Evolutionary conservation across 1,284 basidiomycete species (phyloP).

Genomic region (Malassezia slooffiae): DNA sequence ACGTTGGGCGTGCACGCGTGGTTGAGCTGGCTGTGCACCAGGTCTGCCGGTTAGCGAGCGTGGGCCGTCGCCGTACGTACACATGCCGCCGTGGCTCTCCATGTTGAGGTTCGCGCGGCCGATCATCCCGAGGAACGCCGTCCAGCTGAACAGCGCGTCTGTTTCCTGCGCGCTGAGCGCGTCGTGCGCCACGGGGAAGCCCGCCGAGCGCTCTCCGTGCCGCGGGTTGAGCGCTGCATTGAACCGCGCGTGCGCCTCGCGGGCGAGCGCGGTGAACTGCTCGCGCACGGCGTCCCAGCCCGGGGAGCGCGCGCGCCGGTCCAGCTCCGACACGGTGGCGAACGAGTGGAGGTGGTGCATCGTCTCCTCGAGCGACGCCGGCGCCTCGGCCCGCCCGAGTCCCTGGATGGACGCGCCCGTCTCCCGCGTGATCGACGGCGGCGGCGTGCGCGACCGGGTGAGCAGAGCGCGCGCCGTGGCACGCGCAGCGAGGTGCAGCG

Average conservation of each 20-base stretch:
- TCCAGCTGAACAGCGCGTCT: conserved; percentile 60
- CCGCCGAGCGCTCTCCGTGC: conserved; percentile 47
- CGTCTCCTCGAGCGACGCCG: conserved; percentile 5
- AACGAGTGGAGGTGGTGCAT: conserved; percentile 23
- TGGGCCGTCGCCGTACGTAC: conserved; percentile 6
- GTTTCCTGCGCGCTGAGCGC: conserved; percentile 52
- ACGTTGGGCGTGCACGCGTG: conserved; percentile 69
- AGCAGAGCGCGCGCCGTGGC: conserved; percentile 58
- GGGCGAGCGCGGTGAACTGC: conserved; percentile 18
- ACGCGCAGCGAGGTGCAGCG: conserved; percentile 60
- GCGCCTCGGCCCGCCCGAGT: conserved; percentile 1
- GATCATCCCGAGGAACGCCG: conserved; percentile 61
- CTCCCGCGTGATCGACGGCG: conserved; percentile 42
- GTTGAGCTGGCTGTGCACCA: conserved; percentile 74
- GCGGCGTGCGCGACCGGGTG: conserved; percentile 48
- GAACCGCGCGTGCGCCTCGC: conserved; percentile 16
- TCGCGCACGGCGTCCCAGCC: conserved; percentile 28
- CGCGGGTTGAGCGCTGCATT: conserved; percentile 26
- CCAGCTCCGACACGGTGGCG: conserved; percentile 34
- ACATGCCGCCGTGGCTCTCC: conserved; percentile 75
- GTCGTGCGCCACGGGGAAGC: conserved; percentile 54
- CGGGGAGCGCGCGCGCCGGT: conserved; percentile 31
- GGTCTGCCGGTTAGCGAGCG: conserved; percentile 47
- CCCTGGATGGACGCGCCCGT: conserved; percentile 12
- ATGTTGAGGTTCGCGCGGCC: conserved; percentile 75